Evolutionary conservation across 345 rosid species (phyloP).

Genomic region (Xanthoceras sorbifolium): DNA sequence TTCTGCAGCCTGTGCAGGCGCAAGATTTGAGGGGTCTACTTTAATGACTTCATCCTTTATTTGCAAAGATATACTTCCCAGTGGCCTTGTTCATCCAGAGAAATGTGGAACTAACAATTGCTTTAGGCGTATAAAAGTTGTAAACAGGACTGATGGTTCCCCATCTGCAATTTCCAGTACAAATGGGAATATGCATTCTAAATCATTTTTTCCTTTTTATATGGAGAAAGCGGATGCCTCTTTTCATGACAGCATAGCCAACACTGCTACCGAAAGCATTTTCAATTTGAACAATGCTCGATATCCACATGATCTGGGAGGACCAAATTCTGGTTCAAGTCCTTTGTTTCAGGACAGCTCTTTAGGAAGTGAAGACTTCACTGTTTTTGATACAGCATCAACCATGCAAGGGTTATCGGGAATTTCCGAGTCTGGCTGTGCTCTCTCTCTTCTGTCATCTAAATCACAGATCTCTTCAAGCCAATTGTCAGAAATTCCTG

Average conservation of each 20-base stretch:
- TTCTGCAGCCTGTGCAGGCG: constrained; percentile 40
- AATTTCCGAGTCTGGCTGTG: constrained; percentile 59
- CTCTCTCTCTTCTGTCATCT: constrained; percentile 98
- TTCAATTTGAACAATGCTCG: constrained; percentile 26
- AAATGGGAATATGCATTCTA: constrained; percentile 32
- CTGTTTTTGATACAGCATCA: constrained; percentile 33
- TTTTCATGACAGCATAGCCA: constrained; percentile 36
- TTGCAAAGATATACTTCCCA: constrained; percentile 55
- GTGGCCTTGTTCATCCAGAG: constrained; percentile 37
- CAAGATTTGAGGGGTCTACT: constrained; percentile 37
- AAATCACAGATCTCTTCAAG: constrained; percentile 49
- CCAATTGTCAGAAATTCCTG: constrained; percentile 41
- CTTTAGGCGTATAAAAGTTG: constrained; percentile 50
- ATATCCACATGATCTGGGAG: constrained; percentile 34
- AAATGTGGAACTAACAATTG: constrained; percentile 44
- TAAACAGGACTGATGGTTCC: constrained; percentile 43
- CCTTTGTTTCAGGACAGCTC: constrained; percentile 41
- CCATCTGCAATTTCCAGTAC: constrained; percentile 37
- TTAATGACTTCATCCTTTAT: constrained; percentile 48
- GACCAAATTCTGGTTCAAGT: constrained; percentile 29
- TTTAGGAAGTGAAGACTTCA: constrained; percentile 39
- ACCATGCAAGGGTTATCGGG: constrained; percentile 45
- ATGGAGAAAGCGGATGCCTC: constrained; percentile 35
- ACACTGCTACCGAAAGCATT: constrained; percentile 27
- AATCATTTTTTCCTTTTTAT: constrained; percentile 34